Base-by-base conservation (phyloP, 164 flowering plant species). In the Litsea cubeba region DNA sequence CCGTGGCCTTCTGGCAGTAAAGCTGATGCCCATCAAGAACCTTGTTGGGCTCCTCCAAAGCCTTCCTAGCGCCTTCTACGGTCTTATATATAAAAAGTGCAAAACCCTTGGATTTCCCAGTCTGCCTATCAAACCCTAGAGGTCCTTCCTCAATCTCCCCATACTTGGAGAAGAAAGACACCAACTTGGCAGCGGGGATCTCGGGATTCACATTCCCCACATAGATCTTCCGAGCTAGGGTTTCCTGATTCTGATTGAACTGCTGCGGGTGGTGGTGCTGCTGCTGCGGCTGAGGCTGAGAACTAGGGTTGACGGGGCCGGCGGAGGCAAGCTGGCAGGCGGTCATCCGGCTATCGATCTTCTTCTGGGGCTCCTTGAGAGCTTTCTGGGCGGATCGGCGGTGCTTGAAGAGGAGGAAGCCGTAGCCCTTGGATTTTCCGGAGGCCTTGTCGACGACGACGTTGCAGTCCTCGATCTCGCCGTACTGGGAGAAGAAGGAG, bases 381-480 rank as follows among this genome's bases (percentile, higher is more conserved):
- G 89, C 84, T 35, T 72, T 74, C 7, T 68, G 66, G 1, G 87
- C 86, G 11, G 76, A 68, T 3, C 76, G 75, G 5, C 80, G 77
- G 70, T 78, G 81, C 75, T 85, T 87, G 68, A 81, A 83, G 4
- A 81, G 73, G 32, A 85, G 25, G 28, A 87, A 87, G 5, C 86
- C 90, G 20, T 82, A 87, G 11, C 90, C 90, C 49, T 83, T 85
- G 17, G 84, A 78, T 57, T 83, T 85, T 0, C 87, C 87, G 23
- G 87, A 75, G 26, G 57, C 24, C 75, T 84, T 85, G 77, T 87
- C 89, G 28, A 22, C 49, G 23, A 85, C 83, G 30, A 81, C 82
- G 24, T 78, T 82, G 62, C 81, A 80, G 17, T 87, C 87, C 7
- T 81, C 86, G 60, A 87, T 68, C 25, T 81, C 85, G 4, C 89